Evolutionary conservation across 2,329 filamentous ascomycete species (phyloP), one percentile per base, ranked within the genome.

Genomic region (Aspergillus luchuensis): DNA sequence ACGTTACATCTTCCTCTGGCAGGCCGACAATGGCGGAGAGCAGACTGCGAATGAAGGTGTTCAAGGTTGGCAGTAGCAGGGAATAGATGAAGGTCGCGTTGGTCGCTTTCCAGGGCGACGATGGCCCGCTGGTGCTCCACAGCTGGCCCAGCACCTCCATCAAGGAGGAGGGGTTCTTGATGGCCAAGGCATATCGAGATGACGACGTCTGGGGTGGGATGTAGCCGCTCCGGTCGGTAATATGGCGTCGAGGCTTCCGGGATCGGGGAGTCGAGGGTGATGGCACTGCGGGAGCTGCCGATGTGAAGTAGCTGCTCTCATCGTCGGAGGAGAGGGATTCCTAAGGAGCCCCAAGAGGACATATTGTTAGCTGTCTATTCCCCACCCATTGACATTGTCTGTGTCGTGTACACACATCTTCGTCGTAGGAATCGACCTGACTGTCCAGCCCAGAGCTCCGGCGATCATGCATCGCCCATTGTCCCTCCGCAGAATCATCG

Each of bases 11-110:
- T 8, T 90, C 91, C 33, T 98, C 94, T 1, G 94, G 93, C 13
- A 98, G 85, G 64, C 96, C 96, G 67, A 98, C 85, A 5, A 98
- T 83, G 1, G 95, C 94, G 48, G 92, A 92, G n/a, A 98, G 83
- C 56, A 97, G 84, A 70, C 92, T 95, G 69, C 92, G 87, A 8
- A 93, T 91, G 88, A 96, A 99, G 68, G 91, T 93, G 74, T 98
- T 95, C 30, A 97, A 80, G 7, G 96, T 89, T 10, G 92, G 92
- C 63, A 93, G 86, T 17, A 98, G 83, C 50, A 97, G 86, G 0
- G 89, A 91, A 78, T 98, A 97, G 53, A 98, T 82, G 71, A 98
- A 99, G 1, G 92, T 96, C 13, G 91, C 87, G 73, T 98, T 98
- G 39, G 92, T 91, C 8, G 89, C 85, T 75, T 97, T 97, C 93